Conservation (phyloP, 2,329 filamentous ascomycete genomes). For the Microdochium trichocladiopsis region DNA sequence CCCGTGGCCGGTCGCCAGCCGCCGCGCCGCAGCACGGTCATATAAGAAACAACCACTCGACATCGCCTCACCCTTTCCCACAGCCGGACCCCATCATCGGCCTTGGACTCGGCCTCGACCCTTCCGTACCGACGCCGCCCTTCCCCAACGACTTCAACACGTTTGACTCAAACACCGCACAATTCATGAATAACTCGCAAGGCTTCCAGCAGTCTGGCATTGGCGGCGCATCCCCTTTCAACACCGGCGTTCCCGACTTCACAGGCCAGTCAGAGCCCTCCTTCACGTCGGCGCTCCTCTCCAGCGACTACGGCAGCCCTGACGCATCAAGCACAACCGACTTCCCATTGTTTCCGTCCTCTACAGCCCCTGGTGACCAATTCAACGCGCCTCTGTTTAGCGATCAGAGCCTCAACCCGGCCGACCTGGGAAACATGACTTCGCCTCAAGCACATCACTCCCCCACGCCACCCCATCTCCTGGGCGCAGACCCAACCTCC, state of each 20-base stretch:
- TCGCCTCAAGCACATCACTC: slow-evolving; percentile 49
- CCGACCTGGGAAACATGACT: slow-evolving; percentile 46
- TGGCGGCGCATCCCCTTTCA: slow-evolving; percentile 23
- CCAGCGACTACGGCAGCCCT: slow-evolving; percentile 38
- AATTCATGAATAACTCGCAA: slow-evolving; percentile 42
- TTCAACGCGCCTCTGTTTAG: slow-evolving; percentile 58
- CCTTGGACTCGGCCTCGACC: slow-evolving; percentile 53
- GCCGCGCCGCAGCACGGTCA: slow-evolving; percentile 49
- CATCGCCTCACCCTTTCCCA: slow-evolving; percentile 51
- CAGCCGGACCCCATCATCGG: slow-evolving; percentile 42
- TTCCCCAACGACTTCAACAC: slow-evolving; percentile 37
- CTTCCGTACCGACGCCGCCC: slow-evolving; percentile 34
- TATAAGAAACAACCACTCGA: slow-evolving; percentile 64
- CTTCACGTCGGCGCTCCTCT: slow-evolving; percentile 39
- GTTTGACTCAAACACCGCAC: slow-evolving; percentile 31
- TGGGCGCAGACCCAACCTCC: slow-evolving; percentile 43
- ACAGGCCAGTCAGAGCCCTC: slow-evolving; percentile 32
- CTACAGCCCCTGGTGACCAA: slow-evolving; percentile 42
- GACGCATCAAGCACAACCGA: slow-evolving; percentile 29
- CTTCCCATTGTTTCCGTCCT: slow-evolving; percentile 57
- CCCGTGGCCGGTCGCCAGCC: slow-evolving; percentile 55
- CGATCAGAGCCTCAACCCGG: slow-evolving; percentile 35
- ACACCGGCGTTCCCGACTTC: slow-evolving; percentile 29
- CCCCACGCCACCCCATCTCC: slow-evolving; percentile 47
- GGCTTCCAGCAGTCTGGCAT: slow-evolving; percentile 36